Conservation (phyloP, 495 filamentous ascomycete genomes). For the Podospora didyma region DNA sequence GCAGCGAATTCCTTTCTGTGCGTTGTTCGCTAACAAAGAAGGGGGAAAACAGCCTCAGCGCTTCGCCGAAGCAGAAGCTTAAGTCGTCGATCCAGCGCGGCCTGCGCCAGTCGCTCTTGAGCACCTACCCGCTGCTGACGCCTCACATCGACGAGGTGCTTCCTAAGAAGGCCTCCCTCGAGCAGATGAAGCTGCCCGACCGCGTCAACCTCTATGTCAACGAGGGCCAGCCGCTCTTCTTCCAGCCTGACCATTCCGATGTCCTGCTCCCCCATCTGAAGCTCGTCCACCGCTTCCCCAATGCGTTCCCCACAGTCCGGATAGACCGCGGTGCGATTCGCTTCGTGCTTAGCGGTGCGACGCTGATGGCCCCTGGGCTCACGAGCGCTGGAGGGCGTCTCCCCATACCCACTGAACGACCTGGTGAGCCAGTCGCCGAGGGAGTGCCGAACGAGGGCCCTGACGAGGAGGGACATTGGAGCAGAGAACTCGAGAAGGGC, state of each 20-base stretch:
- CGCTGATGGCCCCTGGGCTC: slow-evolving; percentile 91
- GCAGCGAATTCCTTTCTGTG: not conserved
- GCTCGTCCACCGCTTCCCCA: slow-evolving; percentile 69
- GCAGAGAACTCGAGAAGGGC: slow-evolving; percentile 63
- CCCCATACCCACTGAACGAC: slow-evolving; percentile 42
- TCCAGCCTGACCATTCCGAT: slow-evolving; percentile 74
- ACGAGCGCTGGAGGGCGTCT: slow-evolving; percentile 77
- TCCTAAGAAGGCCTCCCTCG: slow-evolving; percentile 91
- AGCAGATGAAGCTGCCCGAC: slow-evolving; percentile 91
- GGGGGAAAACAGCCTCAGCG: slow-evolving; percentile 54
- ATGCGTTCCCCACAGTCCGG: slow-evolving; percentile 59
- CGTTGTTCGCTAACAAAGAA: not conserved
- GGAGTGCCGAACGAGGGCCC: slow-evolving; percentile 40
- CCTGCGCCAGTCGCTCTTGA: slow-evolving; percentile 73
- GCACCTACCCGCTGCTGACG: slow-evolving; percentile 80
- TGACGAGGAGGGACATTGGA: slow-evolving; percentile 47
- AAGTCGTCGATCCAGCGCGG: slow-evolving; percentile 92
- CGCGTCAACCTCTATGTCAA: slow-evolving; percentile 82
- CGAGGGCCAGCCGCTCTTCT: slow-evolving; percentile 74
- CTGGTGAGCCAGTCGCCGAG: slow-evolving; percentile 20
- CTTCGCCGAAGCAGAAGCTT: slow-evolving; percentile 86
- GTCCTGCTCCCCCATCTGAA: slow-evolving; percentile 70
- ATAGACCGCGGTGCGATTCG: slow-evolving; percentile 95
- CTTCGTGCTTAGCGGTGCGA: slow-evolving; percentile 88
- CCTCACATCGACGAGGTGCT: slow-evolving; percentile 92